Evolutionary conservation across 495 filamentous ascomycete species (phyloP).

Genomic region (Annulohypoxylon maeteangense): DNA sequence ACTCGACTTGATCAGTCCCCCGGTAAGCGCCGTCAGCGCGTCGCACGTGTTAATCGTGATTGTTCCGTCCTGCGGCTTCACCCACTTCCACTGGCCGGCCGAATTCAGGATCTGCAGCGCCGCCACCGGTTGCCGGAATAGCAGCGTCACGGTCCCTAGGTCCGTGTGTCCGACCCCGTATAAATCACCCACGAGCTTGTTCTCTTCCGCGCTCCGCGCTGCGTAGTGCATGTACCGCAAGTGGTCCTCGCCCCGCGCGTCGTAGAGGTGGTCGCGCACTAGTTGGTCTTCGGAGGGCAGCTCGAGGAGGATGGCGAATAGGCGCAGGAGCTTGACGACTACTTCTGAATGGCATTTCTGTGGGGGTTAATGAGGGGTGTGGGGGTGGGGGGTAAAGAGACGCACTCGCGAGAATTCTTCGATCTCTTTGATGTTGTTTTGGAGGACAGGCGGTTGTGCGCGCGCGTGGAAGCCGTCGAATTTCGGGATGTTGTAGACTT

Average conservation of each 20-base stretch:
- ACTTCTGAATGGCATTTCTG: slow-evolving; percentile 62
- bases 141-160: slow-evolving; percentile 64
- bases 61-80: slow-evolving; percentile 60
- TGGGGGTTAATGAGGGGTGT: not conserved
- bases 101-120: slow-evolving; percentile 60
- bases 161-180: slow-evolving; percentile 62
- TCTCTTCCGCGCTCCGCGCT: slow-evolving; percentile 55
- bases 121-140: slow-evolving; percentile 64
- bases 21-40: slow-evolving; percentile 59
- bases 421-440: slow-evolving; percentile 44
- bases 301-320: slow-evolving; percentile 63
- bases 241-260: slow-evolving; percentile 60
- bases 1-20: slow-evolving; percentile 62
- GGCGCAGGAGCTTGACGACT: slow-evolving; percentile 62
- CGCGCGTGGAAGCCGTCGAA: slow-evolving; percentile 58
- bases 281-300: slow-evolving; percentile 62
- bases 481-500: slow-evolving; percentile 65
- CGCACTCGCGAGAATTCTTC: slow-evolving; percentile 58
- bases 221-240: slow-evolving; percentile 66
- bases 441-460: slow-evolving; percentile 53
- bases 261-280: slow-evolving; percentile 59
- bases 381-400: not conserved
- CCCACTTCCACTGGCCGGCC: slow-evolving; percentile 61
- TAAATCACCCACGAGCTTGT: slow-evolving; percentile 55
- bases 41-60: slow-evolving; percentile 66